Evolutionary conservation across 352 stramenopile genomes (phyloP).

Genomic region (Phytopythium aichiense): DNA sequence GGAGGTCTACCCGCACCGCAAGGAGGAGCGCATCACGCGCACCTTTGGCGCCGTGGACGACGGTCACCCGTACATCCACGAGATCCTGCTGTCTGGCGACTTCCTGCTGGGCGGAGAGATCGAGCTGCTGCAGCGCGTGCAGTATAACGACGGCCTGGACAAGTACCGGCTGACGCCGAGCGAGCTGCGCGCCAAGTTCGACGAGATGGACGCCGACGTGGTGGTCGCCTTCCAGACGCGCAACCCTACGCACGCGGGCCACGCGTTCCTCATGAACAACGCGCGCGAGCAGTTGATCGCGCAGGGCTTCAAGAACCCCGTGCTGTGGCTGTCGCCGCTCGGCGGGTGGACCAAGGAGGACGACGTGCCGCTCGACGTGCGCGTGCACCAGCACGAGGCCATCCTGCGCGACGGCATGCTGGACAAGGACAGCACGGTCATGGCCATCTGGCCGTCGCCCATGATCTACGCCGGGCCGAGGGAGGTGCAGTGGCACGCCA

Average conservation of each 20-base stretch:
- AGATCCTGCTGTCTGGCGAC: conserved; percentile 94
- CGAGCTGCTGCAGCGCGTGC: conserved; percentile 92
- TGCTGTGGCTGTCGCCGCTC: conserved; percentile 96
- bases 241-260: conserved; percentile 97
- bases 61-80: conserved; percentile 95
- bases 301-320: conserved; percentile 94
- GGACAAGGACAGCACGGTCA: conserved; percentile 95
- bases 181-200: conserved; percentile 93
- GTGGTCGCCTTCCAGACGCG: conserved; percentile 98
- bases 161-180: conserved; percentile 93
- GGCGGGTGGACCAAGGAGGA: conserved; percentile 98
- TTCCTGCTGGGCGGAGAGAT: conserved; percentile 96
- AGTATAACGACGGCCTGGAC: conserved; percentile 97
- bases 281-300: conserved; percentile 92
- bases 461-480: conserved; percentile 99
- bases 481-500: conserved; percentile 98
- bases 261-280: conserved; percentile 98
- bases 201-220: conserved; percentile 93
- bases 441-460: conserved; percentile 97
- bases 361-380: conserved; percentile 97
- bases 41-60: conserved; percentile 97
- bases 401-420: conserved; percentile 92
- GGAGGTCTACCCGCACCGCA: conserved; percentile 96
- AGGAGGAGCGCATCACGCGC: conserved; percentile 97
- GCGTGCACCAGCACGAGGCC: conserved; percentile 96